Evolutionary conservation across 495 filamentous ascomycete species (phyloP), one percentile per base, ranked within the genome.

Genomic region (Melanomma pulvis-pyrius): DNA sequence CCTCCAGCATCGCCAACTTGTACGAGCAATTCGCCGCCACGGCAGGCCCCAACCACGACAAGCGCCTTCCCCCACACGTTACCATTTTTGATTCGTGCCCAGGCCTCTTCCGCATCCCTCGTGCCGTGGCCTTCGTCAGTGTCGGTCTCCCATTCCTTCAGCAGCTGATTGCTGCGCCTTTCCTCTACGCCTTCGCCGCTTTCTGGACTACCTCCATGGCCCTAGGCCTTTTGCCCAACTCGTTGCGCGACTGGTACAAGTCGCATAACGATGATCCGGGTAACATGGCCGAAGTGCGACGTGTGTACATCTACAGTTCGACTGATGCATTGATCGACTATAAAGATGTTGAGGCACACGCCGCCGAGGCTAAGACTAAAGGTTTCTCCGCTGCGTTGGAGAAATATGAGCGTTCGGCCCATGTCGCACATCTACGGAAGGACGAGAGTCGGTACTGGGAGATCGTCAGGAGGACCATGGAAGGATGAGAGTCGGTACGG

Each of bases 21-120:
- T 54, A 54, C 50, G 50, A 54, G 7, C 50, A 54, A 54, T 54
- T 21, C n/a, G 50, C 50, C 25, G 50, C 50, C 24, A 54, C 50
- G 50, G 50, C 50, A 54, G 50, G 50, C 50, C 50, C 50, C 8
- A 30, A 54, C 24, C 8, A 54, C 25, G 50, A 54, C 50, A 54
- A 54, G 26, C 24, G 24, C 50, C 50, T 54, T 54, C 50, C 50
- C 7, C 21, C 21, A 54, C 50, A 54, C 26, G 50, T 29, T 21
- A 54, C 50, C 6, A 54, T 54, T 7, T 54, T 54, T 54, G 50
- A 54, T 54, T 54, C 50, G 24, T 54, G 50, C n/a, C 50, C 50
- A 54, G 50, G 50, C 24, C 50, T 54, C 50, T 54, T 54, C 50
- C 50, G 50, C 50, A 54, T 54, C 50, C 50, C 50, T 54, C 24